Evolutionary conservation across 108 stramenopile species (phyloP), one percentile per base, ranked within the genome.

Genomic region (Schizochytrium sp.): DNA sequence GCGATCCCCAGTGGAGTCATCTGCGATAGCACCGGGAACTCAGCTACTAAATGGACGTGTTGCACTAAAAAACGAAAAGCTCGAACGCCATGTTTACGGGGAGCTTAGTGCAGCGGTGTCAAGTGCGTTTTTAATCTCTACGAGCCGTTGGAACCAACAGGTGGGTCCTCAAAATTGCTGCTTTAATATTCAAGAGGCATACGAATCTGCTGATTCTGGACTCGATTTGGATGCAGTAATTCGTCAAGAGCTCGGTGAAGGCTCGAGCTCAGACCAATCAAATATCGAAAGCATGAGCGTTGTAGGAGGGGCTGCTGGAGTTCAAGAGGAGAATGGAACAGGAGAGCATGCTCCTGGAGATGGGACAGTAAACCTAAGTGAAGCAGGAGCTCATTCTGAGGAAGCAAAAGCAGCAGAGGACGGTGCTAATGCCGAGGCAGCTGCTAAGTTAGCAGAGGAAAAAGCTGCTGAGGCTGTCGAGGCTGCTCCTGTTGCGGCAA

Each of bases 51-150:
- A 44, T 44, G 5, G 44, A 38, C 19, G 5, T 7, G 5, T 69
- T 44, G 44, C 10, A 44, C 64, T 69, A 2, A 83, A 83, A 53
- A 28, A 7, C 17, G 76, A 49, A 47, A 55, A 50, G 0, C 76
- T 83, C 47, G 76, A 83, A 40, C 47, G 53, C 8, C 76, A 83
- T 40, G 76, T 83, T 0, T 83, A 83, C 53, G 47, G 10, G 47
- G 76, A 83, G 76, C 10, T 83, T 8, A 83, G 76, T 53, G 53
- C 76, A 5, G 76, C 76, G 10, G 76, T 83, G 3, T 49, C 76
- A 38, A 55, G 50, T n/a, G 12, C 76, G 28, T 83, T 83, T 42
- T n/a, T 53, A 53, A 10, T 83, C 15, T 10, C 28, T 38, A 55
- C 50, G 1, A 83, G 76, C 47, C 47, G 53, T 38, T 83, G 76